A percentile compares a stretch with the other conserved stretches of the same genome.
Evolutionary conservation across 1,284 basidiomycete genomes (phyloP).

Genomic region (Cutaneotrichosporon cutaneum): DNA sequence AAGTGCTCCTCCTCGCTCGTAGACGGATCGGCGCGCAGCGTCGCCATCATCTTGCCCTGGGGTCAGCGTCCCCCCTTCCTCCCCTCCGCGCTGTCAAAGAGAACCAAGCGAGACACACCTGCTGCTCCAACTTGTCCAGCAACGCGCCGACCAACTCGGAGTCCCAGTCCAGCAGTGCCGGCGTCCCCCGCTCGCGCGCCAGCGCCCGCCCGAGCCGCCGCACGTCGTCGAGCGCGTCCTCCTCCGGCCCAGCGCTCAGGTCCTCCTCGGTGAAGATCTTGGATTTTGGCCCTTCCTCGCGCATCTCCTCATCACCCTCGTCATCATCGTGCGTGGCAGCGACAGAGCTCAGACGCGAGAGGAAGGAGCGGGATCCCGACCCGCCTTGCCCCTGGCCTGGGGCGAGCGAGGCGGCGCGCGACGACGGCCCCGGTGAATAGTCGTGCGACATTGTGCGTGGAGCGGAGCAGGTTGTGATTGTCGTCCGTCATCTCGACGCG

Average conservation of each 20-base stretch:
- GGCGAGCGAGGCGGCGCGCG: background rate
- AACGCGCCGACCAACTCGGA: constrained; percentile 69
- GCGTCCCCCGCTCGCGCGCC: constrained; percentile 81
- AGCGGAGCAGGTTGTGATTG: background rate
- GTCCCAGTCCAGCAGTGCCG: constrained; percentile 72
- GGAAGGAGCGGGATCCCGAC: constrained; percentile 6
- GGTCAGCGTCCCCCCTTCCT: background rate
- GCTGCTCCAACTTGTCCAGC: constrained; percentile 78
- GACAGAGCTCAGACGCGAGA: constrained; percentile 10
- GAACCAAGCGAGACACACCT: too few relatives aligned
- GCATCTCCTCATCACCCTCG: background rate
- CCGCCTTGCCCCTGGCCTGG: background rate
- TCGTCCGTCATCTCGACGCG: background rate
- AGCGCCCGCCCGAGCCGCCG: constrained; percentile 66
- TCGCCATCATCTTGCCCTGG: constrained; percentile 52
- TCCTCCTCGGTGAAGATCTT: constrained; percentile 9
- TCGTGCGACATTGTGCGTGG: constrained; percentile 11
- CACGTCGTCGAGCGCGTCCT: constrained; percentile 43
- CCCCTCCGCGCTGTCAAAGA: background rate
- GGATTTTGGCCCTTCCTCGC: background rate
- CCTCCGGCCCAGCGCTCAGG: constrained; percentile 18
- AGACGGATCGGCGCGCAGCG: constrained; percentile 69
- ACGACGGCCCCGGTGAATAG: constrained; percentile 8
- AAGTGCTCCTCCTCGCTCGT: constrained; percentile 88
- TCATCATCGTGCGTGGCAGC: too few relatives aligned